A percentile compares a stretch with the other conserved stretches of the same genome.
Evolutionary conservation across 2,329 filamentous ascomycete genomes (phyloP).

Genomic region (Calycina marina): DNA sequence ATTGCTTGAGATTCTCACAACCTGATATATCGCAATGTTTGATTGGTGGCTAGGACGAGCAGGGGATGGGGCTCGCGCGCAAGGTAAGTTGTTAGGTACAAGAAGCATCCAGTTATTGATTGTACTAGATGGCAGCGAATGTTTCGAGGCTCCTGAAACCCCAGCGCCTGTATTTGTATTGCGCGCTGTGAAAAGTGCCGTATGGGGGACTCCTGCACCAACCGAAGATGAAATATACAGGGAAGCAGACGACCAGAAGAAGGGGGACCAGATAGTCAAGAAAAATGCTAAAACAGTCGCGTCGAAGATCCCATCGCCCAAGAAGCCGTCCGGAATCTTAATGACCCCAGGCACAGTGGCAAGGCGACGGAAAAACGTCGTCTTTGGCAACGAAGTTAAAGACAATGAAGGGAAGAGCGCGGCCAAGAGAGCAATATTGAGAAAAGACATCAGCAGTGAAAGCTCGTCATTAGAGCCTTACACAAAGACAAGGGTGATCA

Average conservation of each 20-base stretch:
- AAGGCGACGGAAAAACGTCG: conserved; percentile 47
- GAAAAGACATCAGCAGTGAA: conserved; percentile 13
- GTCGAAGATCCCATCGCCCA: conserved; percentile 20
- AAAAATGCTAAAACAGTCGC: conserved; percentile 10
- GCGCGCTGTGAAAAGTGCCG: conserved; percentile 45
- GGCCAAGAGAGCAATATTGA: background rate
- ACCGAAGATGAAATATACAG: conserved; percentile 22
- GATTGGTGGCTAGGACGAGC: conserved; percentile 21
- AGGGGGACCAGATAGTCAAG: conserved; percentile 15
- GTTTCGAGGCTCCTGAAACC: conserved; percentile 42
- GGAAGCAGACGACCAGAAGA: conserved; percentile 15
- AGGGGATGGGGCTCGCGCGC: conserved; percentile 12
- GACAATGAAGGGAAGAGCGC: conserved; percentile 15
- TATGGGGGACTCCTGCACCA: conserved; percentile 43
- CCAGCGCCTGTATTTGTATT: conserved; percentile 53
- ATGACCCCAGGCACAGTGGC: conserved; percentile 49
- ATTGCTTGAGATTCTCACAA: no score
- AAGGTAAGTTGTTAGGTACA: conserved; percentile 9
- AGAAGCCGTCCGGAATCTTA: conserved; percentile 35
- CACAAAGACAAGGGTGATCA: conserved; percentile 23
- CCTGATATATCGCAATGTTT: no score
- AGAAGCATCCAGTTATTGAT: background rate
- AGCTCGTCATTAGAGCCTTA: conserved; percentile 4
- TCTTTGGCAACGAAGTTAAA: conserved; percentile 42
- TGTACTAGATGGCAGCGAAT: conserved; percentile 8